Evolutionary conservation across 2,329 filamentous ascomycete species (phyloP).

Genomic region (Berkeleyomyces rouxiae): DNA sequence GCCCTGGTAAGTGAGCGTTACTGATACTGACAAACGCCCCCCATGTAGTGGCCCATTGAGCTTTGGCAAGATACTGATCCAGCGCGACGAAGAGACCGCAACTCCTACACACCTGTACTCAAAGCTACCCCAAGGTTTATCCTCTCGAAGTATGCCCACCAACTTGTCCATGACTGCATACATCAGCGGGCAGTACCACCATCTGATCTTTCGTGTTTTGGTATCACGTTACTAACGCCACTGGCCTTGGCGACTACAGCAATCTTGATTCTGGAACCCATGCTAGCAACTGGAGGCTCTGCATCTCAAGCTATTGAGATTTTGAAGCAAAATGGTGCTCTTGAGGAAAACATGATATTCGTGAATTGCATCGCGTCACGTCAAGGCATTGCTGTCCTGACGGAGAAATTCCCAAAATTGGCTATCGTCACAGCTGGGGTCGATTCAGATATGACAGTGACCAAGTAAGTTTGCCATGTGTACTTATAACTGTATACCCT

Average conservation of each 20-base stretch:
- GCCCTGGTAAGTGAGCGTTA: background rate
- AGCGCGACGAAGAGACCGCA: slow-evolving; percentile 20
- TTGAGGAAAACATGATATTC: slow-evolving; percentile 19
- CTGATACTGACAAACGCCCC: background rate
- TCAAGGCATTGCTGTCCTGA: slow-evolving; percentile 16
- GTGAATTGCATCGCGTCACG: slow-evolving; percentile 19
- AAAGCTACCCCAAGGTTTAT: slow-evolving; percentile 18
- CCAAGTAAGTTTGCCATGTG: slow-evolving; percentile 13
- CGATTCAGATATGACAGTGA: slow-evolving; percentile 13
- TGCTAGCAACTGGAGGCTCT: slow-evolving; percentile 18
- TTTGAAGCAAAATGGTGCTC: slow-evolving; percentile 14
- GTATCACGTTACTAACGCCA: background rate
- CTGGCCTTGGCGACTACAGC: slow-evolving; percentile 14
- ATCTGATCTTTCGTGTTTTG: background rate
- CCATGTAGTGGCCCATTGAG: slow-evolving; percentile 17
- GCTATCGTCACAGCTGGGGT: slow-evolving; percentile 17
- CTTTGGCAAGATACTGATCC: slow-evolving; percentile 22
- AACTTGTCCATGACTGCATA: background rate
- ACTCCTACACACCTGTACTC: slow-evolving; percentile 19
- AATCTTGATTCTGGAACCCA: slow-evolving; percentile 16
- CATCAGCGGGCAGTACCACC: background rate
- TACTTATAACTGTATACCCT: background rate
- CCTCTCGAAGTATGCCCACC: slow-evolving; percentile 9
- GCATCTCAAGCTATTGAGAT: slow-evolving; percentile 16
- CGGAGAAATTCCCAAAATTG: slow-evolving; percentile 16